These are phyloP conservation scores for Maudiozyma bulderi DNA, from an alignment of 805 yeast genomes.

Conservation along the genomic window DNA sequence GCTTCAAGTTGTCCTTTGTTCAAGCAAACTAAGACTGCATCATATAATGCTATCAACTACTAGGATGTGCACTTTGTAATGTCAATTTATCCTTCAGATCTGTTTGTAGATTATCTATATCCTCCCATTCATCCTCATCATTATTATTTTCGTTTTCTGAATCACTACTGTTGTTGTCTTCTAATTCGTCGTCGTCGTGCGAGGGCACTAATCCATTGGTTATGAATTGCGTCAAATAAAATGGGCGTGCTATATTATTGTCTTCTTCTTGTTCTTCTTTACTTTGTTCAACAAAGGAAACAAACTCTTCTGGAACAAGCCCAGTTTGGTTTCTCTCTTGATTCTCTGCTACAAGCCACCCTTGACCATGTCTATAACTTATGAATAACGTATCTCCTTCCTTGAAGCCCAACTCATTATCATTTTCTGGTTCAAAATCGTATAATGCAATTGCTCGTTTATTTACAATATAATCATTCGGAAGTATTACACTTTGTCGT, in stretches of 20 bases:
- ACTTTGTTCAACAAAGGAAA: slow-evolving; percentile 36
- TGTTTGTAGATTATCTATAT: slow-evolving; percentile 33
- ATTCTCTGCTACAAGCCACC: slow-evolving; percentile 87
- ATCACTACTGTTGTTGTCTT: slow-evolving; percentile 29
- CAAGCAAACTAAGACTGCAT: neutral
- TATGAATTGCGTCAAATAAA: slow-evolving; percentile 33
- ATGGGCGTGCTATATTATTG: slow-evolving; percentile 35
- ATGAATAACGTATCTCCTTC: slow-evolving; percentile 84
- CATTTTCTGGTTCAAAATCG: slow-evolving; percentile 88
- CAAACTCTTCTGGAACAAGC: slow-evolving; percentile 90
- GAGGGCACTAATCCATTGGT: slow-evolving; percentile 17
- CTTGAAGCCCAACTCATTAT: slow-evolving; percentile 68
- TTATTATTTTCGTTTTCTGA: slow-evolving; percentile 26
- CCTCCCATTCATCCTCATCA: slow-evolving; percentile 29
- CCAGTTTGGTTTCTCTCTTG: slow-evolving; percentile 50
- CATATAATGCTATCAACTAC: neutral
- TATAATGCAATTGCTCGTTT: slow-evolving; percentile 75
- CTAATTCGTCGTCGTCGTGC: slow-evolving; percentile 25
- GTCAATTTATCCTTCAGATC: slow-evolving; percentile 14
- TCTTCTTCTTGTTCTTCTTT: slow-evolving; percentile 15
- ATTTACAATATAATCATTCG: slow-evolving; percentile 32
- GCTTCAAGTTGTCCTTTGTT: neutral
- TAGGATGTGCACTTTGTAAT: neutral
- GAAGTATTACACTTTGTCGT: slow-evolving; percentile 27
- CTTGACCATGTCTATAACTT: slow-evolving; percentile 90